Percentiles rank a stretch among this genome's conserved stretches.
phyloP scores from a whole-genome alignment of 2,329 filamentous ascomycete species.

The Clonostachys rosea region DNA sequence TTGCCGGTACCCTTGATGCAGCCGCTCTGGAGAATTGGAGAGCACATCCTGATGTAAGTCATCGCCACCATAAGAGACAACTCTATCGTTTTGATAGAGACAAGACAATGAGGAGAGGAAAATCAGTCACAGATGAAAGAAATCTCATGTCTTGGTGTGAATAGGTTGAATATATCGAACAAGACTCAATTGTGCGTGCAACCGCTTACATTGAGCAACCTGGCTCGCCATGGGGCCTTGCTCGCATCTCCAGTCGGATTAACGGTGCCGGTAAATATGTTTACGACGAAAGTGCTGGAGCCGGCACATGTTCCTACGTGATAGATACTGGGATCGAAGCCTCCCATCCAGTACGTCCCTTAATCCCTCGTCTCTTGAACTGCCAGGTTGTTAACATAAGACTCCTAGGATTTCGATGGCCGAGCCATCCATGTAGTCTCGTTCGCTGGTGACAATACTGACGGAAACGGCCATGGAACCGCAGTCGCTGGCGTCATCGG shows the following conservation, averaged over 20 bases:
- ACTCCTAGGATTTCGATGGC: slow-evolving; percentile 10
- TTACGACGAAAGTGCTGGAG: slow-evolving; percentile 11
- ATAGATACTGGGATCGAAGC: slow-evolving; percentile 16
- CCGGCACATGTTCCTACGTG: slow-evolving; percentile 14
- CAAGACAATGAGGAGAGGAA: not conserved
- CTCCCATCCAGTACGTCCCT: slow-evolving; percentile 14
- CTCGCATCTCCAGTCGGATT: slow-evolving; percentile 9
- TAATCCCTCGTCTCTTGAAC: not conserved
- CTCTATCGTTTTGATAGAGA: not conserved
- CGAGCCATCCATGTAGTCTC: slow-evolving; percentile 7
- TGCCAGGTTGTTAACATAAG: not conserved
- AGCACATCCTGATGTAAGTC: slow-evolving; percentile 7
- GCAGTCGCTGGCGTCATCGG: slow-evolving; percentile 14
- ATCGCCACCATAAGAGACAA: not conserved
- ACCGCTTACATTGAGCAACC: slow-evolving; percentile 5
- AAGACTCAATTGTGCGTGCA: slow-evolving; percentile 18
- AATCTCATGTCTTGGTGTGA: not conserved
- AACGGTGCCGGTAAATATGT: slow-evolving; percentile 7
- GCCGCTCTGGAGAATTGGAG: slow-evolving; percentile 5
- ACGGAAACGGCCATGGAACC: slow-evolving; percentile 28
- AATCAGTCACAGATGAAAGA: not conserved
- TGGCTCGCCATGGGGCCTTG: slow-evolving; percentile 10
- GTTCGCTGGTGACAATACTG: slow-evolving; percentile 4
- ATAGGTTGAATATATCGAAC: slow-evolving; percentile 26
- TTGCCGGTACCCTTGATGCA: slow-evolving; percentile 6